phyloP scores from a whole-genome alignment of 2,329 filamentous ascomycete species.

The Alternaria angustiovoidea region DNA sequence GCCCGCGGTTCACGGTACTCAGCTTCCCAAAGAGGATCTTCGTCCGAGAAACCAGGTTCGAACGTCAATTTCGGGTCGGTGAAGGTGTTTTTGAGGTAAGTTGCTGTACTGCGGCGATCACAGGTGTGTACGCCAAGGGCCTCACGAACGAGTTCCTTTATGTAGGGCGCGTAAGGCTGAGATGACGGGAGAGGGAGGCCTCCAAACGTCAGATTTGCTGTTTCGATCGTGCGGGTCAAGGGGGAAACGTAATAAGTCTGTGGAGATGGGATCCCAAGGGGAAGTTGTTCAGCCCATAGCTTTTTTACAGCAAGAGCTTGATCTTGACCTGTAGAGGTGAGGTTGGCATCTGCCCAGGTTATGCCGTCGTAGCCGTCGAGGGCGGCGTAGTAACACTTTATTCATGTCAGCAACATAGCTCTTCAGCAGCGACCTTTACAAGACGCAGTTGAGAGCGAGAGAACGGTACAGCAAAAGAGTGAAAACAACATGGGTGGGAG shows the following conservation, averaged over 20 bases:
- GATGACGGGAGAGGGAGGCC: conserved; percentile 60
- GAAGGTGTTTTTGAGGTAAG: conserved; percentile 60
- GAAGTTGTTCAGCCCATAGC: conserved; percentile 66
- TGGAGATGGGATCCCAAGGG: conserved; percentile 65
- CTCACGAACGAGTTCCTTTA: conserved; percentile 73
- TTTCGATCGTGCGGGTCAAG: conserved; percentile 69
- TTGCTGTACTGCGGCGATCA: conserved; percentile 65
- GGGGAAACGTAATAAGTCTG: conserved; percentile 72
- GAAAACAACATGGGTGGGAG: not conserved
- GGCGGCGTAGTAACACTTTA: conserved; percentile 68
- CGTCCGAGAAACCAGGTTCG: conserved; percentile 67
- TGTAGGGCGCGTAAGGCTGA: conserved; percentile 62
- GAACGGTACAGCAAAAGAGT: not conserved
- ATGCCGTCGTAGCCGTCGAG: conserved; percentile 69
- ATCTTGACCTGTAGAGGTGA: conserved; percentile 65
- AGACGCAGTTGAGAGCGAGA: not conserved
- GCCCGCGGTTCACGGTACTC: conserved; percentile 42
- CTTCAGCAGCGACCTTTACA: not conserved
- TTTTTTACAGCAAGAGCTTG: conserved; percentile 66
- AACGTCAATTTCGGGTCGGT: conserved; percentile 59
- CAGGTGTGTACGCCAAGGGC: conserved; percentile 74
- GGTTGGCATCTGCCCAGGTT: conserved; percentile 68
- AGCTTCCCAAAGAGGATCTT: conserved; percentile 62
- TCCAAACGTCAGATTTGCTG: conserved; percentile 68
- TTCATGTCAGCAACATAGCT: not conserved